Percentiles rank a stretch among this genome's conserved stretches.
phyloP scores from a whole-genome alignment of 305 asterid genomes.

The Withania somnifera region DNA sequence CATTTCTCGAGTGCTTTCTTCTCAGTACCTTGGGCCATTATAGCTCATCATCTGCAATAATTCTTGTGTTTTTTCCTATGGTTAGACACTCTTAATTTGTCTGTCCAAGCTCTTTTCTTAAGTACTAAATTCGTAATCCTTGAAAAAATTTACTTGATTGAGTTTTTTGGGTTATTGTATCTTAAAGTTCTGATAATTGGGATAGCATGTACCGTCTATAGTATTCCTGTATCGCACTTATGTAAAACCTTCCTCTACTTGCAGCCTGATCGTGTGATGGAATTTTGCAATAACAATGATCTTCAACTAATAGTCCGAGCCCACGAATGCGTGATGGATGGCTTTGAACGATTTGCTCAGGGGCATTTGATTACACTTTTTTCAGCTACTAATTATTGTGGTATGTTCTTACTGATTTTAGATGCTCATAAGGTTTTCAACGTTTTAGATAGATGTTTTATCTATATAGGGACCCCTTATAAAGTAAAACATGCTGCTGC shows the following conservation, averaged over 20 bases:
- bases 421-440: background rate
- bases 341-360: slow-evolving; percentile 99
- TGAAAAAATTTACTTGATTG: background rate
- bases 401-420: slow-evolving; percentile 32
- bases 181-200: background rate
- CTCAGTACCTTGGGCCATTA: background rate
- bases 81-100: background rate
- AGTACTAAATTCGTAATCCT: background rate
- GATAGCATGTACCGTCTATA: background rate
- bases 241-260: slow-evolving; percentile 6
- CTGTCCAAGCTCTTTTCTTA: background rate
- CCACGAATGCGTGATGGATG: slow-evolving; percentile 99
- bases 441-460: background rate
- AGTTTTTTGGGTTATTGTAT: background rate
- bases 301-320: slow-evolving; percentile 97
- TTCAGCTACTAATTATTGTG: slow-evolving; percentile 98
- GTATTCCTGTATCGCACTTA: background rate
- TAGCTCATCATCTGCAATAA: background rate
- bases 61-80: background rate
- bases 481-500: background rate
- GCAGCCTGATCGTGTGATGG: slow-evolving; percentile 98
- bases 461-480: background rate
- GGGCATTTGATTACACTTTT: slow-evolving; percentile 94
- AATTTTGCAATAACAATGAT: slow-evolving; percentile 91
- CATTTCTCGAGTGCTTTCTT: background rate